phyloP scores from a whole-genome alignment of 352 stramenopile genomes.

The Phytophthora litchii region DNA sequence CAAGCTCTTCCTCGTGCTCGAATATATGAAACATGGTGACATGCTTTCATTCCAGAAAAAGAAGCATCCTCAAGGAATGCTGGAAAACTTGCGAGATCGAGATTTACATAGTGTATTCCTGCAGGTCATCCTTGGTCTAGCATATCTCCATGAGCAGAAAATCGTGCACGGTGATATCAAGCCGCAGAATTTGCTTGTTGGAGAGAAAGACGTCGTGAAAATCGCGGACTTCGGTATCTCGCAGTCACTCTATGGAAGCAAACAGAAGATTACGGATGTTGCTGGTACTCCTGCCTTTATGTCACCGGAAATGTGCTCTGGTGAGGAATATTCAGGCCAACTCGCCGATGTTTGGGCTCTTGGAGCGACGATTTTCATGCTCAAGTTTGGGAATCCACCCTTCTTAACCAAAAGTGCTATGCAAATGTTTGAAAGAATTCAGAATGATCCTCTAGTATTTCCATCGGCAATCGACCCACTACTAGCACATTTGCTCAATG shows the following conservation, averaged over 20 bases:
- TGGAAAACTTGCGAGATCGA: conserved; percentile 61
- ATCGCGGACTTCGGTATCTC: conserved; percentile 93
- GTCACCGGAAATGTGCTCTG: conserved; percentile 92
- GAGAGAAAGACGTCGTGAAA: conserved; percentile 89
- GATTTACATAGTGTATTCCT: conserved; percentile 78
- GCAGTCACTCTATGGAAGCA: conserved; percentile 81
- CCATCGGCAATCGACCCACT: conserved; percentile 55
- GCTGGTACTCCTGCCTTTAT: conserved; percentile 93
- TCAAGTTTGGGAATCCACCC: conserved; percentile 87
- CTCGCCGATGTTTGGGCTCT: conserved; percentile 93
- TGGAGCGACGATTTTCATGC: conserved; percentile 89
- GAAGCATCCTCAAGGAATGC: conserved; percentile 47
- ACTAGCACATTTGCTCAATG: conserved; percentile 59
- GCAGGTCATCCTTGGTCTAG: conserved; percentile 82
- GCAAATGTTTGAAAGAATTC: conserved; percentile 90
- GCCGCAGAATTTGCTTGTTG: conserved; percentile 88
- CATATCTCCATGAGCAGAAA: conserved; percentile 90
- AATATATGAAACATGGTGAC: conserved; percentile 93
- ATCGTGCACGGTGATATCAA: conserved; percentile 91
- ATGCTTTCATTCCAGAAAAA: conserved; percentile 79
- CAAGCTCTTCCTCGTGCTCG: conserved; percentile 96
- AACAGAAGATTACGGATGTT: conserved; percentile 79
- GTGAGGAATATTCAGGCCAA: conserved; percentile 83
- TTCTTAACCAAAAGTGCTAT: conserved; percentile 91
- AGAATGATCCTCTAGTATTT: conserved; percentile 76